Base-by-base conservation (phyloP, 306 rosid species). In the Mimosa bimucronata region DNA sequence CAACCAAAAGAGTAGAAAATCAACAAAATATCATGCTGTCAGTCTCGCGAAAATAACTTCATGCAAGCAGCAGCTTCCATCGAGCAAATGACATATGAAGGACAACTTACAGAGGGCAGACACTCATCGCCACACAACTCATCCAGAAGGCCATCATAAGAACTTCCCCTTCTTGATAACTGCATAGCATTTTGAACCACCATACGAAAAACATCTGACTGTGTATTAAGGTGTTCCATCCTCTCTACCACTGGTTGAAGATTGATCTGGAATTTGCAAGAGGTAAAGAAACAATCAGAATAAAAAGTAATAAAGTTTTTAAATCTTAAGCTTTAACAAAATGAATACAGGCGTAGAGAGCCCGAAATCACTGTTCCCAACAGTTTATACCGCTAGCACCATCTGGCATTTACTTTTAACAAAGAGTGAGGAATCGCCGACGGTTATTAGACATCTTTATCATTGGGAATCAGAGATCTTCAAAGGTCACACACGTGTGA, bases 111-210 rank as follows among this genome's bases (percentile, higher is more conserved):
- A 64, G 84, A 52, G 11, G 86, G 89, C 77, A 96, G 98, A 44
- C 61, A 70, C 34, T 91, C 97, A 34, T 96, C 85, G 46, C 83
- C 60, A 89, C 96, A 93, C 76, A 96, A 82, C 82, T 91, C 97
- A 76, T 88, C 89, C 81, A 92, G 87, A 72, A 93, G 83, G 81
- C 80, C 93, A 52, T 78, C 74, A 25, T 82, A 71, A 82, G 68
- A 79, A 79, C 76, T 86, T 87, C 79, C 88, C 60, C 83, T 66
- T 18, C 88, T 91, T 40, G 88, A 89, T 53, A 87, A 73, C 82
- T 38, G 88, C 52, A 82, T 86, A 50, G 97, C 91, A 80, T 89
- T 90, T 85, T 93, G 98, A 71, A 83, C 97, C 53, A 91, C 78
- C 31, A 90, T 89, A 38, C 88, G 91, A 86, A 96, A 96, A 62